Evolutionary conservation across 2,329 filamentous ascomycete genomes (phyloP), one percentile per base, ranked within the genome.

Genomic region (Phialophora verrucosa): DNA sequence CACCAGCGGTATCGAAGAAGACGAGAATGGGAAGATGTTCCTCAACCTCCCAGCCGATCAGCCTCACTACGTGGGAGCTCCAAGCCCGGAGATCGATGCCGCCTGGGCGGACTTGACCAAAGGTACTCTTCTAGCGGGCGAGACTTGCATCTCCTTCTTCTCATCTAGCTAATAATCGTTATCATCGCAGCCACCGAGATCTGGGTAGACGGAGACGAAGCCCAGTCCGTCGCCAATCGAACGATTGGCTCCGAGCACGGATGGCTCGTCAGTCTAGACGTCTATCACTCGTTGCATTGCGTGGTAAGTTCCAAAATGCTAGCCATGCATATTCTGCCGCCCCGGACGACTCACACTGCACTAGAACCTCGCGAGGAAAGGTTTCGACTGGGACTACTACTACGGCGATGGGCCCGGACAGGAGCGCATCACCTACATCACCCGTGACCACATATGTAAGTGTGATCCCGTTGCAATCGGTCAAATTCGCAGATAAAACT

Each of bases 231-330:
- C n/a, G 44, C 44, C 17, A 49, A 49, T 20, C 44, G 44, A 8
- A 49, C n/a, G 6, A 49, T 49, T 17, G 44, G 44, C 44, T 49
- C 44, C 23, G 44, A 49, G 23, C 44, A 49, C 23, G 44, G 44
- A n/a, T 49, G 44, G 44, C 44, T 49, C 23, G 44, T 49, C 44
- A 49, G 44, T 49, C 23, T 49, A 23, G 44, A 49, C 44, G 44
- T 49, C 44, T 49, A 49, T 12, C 44, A 49, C 23, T 49, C 44
- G 6, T 11, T 49, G 23, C 44, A 49, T 49, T 49, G 44, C 23
- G 44, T 49, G 44, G 44, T 49, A 49, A 49, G 44, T 49, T 12
- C 0, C 44, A 10, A 10, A 8, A 31, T 31, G 7, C 31, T 7
- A 49, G 11, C 44, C 4, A 49, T 20, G 2, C 17, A n/a, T 20